Conservation (phyloP, 208 protist species). For the Leishmania arabica region DNA sequence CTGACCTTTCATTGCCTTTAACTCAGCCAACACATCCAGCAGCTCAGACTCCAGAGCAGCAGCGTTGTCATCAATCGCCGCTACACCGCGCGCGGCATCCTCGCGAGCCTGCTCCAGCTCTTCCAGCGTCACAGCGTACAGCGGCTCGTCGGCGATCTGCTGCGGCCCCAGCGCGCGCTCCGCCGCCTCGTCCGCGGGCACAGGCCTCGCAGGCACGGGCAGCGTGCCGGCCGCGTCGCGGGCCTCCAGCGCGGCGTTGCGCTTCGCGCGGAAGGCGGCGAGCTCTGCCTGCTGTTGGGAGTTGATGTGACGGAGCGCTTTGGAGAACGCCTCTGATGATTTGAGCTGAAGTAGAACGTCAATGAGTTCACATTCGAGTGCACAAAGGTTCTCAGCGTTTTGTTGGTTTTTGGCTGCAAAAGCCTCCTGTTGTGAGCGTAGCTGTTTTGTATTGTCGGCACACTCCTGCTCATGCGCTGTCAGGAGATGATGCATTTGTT, state of each 20-base stretch:
- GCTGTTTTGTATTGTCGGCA: constrained; percentile 4
- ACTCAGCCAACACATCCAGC: constrained; percentile 26
- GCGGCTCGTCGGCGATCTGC: constrained; percentile 28
- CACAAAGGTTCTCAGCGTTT: background rate
- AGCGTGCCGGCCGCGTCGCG: constrained; percentile 35
- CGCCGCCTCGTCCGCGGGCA: constrained; percentile 8
- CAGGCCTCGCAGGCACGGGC: constrained; percentile 8
- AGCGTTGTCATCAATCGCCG: background rate
- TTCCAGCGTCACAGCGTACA: constrained; percentile 34
- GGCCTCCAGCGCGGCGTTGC: constrained; percentile 5
- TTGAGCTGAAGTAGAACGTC: constrained; percentile 33
- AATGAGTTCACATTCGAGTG: constrained; percentile 28
- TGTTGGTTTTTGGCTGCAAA: constrained; percentile 7
- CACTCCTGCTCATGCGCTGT: constrained; percentile 23
- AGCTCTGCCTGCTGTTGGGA: background rate
- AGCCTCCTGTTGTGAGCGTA: constrained; percentile 22
- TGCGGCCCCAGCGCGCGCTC: constrained; percentile 15
- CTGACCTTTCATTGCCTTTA: constrained; percentile 28
- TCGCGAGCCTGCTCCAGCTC: constrained; percentile 6
- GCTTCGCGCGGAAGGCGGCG: background rate
- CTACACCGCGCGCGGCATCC: constrained; percentile 7
- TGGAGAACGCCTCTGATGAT: constrained; percentile 7
- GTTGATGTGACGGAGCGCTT: constrained; percentile 5
- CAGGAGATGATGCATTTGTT: constrained; percentile 18
- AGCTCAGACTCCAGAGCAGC: constrained; percentile 24